A percentile compares a stretch with the other conserved stretches of the same genome.
Evolutionary conservation across 208 protist species (phyloP).

Genomic region (Trypanosoma theileri): DNA sequence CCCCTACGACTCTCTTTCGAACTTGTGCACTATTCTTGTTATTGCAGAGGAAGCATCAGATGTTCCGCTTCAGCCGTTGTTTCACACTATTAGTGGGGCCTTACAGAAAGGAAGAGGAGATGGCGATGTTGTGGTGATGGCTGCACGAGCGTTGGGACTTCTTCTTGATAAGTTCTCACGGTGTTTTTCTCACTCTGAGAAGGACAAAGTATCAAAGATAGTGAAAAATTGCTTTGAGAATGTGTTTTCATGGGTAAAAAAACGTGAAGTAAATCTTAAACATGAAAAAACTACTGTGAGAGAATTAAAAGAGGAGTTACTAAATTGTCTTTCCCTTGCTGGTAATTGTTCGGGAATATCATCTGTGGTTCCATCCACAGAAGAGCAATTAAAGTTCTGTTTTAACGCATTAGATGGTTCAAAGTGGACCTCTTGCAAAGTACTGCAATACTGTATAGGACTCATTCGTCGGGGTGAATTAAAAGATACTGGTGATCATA

Average conservation of each 20-base stretch:
- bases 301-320: constrained; percentile 77
- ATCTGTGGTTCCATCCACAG: constrained; percentile 40
- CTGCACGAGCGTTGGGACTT: constrained; percentile 55
- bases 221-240: constrained; percentile 18
- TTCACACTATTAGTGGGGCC: constrained; percentile 30
- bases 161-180: constrained; percentile 67
- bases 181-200: constrained; percentile 13
- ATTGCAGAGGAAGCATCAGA: constrained; percentile 36
- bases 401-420: constrained; percentile 50
- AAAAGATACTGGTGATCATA: constrained; percentile 18
- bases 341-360: constrained; percentile 31
- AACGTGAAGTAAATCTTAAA: constrained; percentile 18
- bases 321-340: constrained; percentile 65
- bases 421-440: constrained; percentile 69
- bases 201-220: constrained; percentile 5
- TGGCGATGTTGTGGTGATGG: constrained; percentile 78
- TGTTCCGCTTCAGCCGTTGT: constrained; percentile 33
- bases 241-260: constrained; percentile 33
- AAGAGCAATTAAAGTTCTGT: constrained; percentile 73
- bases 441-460: constrained; percentile 59
- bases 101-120: constrained; percentile 29
- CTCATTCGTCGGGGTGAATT: constrained; percentile 37
- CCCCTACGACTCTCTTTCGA: constrained; percentile 44
- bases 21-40: constrained; percentile 53
- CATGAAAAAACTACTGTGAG: constrained; percentile 45